These are phyloP conservation scores for Hericium erinaceus DNA, from an alignment of 768 basidiomycete species.

Conservation along the genomic window DNA sequence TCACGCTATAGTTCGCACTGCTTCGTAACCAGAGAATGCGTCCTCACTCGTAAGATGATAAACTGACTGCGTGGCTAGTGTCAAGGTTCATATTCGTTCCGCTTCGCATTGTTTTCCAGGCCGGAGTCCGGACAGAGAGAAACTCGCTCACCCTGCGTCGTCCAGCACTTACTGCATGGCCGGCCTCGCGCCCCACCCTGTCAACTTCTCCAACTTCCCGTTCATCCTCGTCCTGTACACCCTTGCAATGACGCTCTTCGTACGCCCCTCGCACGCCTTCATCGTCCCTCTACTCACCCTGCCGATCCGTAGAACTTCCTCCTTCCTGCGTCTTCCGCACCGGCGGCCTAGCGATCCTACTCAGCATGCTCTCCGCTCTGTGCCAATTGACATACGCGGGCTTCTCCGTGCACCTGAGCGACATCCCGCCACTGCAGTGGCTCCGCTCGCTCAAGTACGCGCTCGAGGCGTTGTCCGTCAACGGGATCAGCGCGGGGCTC, in stretches of 20 bases:
- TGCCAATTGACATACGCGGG: slow-evolving; percentile 87
- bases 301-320: slow-evolving; percentile 67
- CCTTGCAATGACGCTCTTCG: slow-evolving; percentile 79
- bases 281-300: neutral
- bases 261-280: too few relatives aligned
- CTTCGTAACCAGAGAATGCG: neutral
- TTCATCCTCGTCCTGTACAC: slow-evolving; percentile 83
- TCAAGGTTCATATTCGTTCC: slow-evolving; percentile 82
- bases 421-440: slow-evolving; percentile 92
- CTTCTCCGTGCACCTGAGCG: slow-evolving; percentile 82
- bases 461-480: slow-evolving; percentile 82
- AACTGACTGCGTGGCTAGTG: slow-evolving; percentile 87
- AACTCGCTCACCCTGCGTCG: neutral
- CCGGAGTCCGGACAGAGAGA: too few relatives aligned
- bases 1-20: slow-evolving; percentile 62
- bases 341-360: slow-evolving; percentile 83
- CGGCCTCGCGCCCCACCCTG: slow-evolving; percentile 67
- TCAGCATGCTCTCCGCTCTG: slow-evolving; percentile 64
- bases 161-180: slow-evolving; percentile 91
- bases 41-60: slow-evolving; percentile 19
- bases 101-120: slow-evolving; percentile 51
- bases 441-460: slow-evolving; percentile 75
- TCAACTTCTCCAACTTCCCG: slow-evolving; percentile 90
- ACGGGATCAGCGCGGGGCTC: slow-evolving; percentile 85
- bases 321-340: slow-evolving; percentile 78